These are phyloP conservation scores for Clarireedia monteithiana DNA, from an alignment of 2,329 filamentous ascomycete species.

Conservation along the genomic window DNA sequence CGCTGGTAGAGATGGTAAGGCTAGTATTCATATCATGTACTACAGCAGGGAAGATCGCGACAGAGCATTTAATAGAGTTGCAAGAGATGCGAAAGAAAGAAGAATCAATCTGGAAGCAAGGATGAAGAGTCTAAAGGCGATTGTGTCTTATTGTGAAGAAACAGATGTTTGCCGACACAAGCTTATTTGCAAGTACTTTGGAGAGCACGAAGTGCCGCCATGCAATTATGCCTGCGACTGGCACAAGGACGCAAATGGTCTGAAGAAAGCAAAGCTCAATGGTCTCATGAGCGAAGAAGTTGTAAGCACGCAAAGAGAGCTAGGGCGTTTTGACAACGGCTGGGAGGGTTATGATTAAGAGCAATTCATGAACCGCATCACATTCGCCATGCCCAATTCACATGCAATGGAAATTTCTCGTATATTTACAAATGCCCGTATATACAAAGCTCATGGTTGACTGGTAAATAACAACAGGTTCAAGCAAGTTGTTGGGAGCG, in stretches of 20 bases:
- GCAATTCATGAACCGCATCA: too few relatives aligned
- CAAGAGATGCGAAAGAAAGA: conserved; percentile 39
- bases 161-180: conserved; percentile 67
- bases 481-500: too few relatives aligned
- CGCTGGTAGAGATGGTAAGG: conserved; percentile 83
- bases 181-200: conserved; percentile 70
- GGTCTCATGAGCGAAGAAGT: conserved; percentile 54
- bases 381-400: too few relatives aligned
- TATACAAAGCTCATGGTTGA: too few relatives aligned
- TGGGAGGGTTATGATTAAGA: conserved; percentile 40
- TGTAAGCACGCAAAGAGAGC: conserved; percentile 54
- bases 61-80: conserved; percentile 51
- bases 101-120: conserved; percentile 40
- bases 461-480: too few relatives aligned
- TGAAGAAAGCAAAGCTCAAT: conserved; percentile 49
- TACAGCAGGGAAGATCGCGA: conserved; percentile 85
- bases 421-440: too few relatives aligned
- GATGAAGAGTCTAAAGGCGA: conserved; percentile 54
- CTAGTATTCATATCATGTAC: conserved; percentile 80
- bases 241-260: conserved; percentile 57
- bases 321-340: conserved; percentile 48
- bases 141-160: conserved; percentile 77
- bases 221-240: conserved; percentile 74
- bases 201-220: conserved; percentile 48
- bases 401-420: too few relatives aligned